These are phyloP conservation scores for Albophoma yamanashiensis DNA, from an alignment of 2,329 filamentous ascomycete species.

Conservation along the genomic window DNA sequence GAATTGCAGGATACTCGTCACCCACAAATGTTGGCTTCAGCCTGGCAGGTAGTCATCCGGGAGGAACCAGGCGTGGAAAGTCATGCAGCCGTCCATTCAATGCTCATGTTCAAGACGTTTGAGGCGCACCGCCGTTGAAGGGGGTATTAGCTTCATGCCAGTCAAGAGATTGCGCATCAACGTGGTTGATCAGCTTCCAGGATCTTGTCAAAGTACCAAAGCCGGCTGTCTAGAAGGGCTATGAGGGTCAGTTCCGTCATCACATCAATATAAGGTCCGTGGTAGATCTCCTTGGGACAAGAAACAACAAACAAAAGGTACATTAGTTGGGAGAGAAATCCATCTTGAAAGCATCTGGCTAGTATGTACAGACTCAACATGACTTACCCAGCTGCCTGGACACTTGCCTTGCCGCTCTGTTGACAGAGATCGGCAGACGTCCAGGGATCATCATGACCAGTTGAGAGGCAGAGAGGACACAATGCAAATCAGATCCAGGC, in stretches of 20 bases:
- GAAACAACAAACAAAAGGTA: not conserved
- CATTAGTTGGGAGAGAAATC: conserved; percentile 13
- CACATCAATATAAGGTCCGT: not conserved
- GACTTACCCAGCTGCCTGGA: conserved; percentile 45
- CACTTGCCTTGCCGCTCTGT: conserved; percentile 22
- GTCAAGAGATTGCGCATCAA: not conserved
- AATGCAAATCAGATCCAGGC: conserved; percentile 8
- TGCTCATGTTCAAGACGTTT: not conserved
- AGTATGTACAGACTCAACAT: conserved; percentile 40
- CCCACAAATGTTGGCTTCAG: not conserved
- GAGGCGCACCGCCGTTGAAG: not conserved
- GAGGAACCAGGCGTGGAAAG: not conserved
- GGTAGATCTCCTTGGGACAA: not conserved
- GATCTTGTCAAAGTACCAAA: not conserved
- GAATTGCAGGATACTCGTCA: not conserved
- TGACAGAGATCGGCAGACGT: conserved; percentile 10
- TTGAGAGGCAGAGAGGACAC: conserved; percentile 5
- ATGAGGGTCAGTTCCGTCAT: not conserved
- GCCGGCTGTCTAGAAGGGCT: not conserved
- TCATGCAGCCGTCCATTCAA: not conserved
- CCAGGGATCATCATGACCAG: conserved; percentile 4
- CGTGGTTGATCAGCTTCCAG: not conserved
- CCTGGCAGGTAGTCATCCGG: not conserved
- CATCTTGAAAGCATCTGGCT: conserved; percentile 31
- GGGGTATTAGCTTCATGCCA: not conserved